Evolutionary conservation across 441 rosid species (phyloP).

Genomic region (Dalechampia spathulata): DNA sequence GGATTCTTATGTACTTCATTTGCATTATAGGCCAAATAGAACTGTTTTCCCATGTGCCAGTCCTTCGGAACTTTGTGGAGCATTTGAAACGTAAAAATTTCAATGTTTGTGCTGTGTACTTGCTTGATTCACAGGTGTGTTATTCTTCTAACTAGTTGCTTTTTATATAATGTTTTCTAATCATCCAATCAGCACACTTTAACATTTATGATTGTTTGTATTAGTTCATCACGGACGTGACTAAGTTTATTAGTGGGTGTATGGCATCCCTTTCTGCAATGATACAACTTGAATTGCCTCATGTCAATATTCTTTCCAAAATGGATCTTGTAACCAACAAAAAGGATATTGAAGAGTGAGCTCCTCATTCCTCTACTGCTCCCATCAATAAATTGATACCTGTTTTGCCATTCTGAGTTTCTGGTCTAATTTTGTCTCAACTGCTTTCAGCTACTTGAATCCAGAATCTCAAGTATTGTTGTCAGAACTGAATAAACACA

Average conservation of each 20-base stretch:
- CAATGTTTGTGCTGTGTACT: conserved; percentile 71
- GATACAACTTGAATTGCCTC: conserved; percentile 91
- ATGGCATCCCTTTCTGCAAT: conserved; percentile 96
- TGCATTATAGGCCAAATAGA: conserved; percentile 72
- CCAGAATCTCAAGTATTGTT: conserved; percentile 59
- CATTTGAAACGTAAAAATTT: conserved; percentile 75
- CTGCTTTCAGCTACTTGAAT: conserved; percentile 55
- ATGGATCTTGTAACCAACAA: conserved; percentile 83
- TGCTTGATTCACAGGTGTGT: conserved; percentile 92
- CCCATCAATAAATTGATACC: background rate
- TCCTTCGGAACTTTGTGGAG: conserved; percentile 78
- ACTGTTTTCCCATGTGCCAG: conserved; percentile 86
- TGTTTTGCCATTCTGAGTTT: background rate
- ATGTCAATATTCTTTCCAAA: conserved; percentile 78
- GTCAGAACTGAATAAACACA: conserved; percentile 48
- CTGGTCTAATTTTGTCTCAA: conserved; percentile 7
- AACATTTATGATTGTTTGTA: conserved; percentile 3
- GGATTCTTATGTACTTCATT: background rate
- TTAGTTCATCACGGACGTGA: conserved; percentile 85
- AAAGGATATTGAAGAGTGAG: conserved; percentile 61
- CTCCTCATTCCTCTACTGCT: conserved; percentile 6
- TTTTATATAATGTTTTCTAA: background rate
- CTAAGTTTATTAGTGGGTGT: conserved; percentile 93
- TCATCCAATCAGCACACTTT: background rate
- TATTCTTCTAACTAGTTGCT: conserved; percentile 7